Evolutionary conservation across 225 moss, liverwort and hornwort genomes (phyloP).

Genomic region (Pseudoscleropodium purum): DNA sequence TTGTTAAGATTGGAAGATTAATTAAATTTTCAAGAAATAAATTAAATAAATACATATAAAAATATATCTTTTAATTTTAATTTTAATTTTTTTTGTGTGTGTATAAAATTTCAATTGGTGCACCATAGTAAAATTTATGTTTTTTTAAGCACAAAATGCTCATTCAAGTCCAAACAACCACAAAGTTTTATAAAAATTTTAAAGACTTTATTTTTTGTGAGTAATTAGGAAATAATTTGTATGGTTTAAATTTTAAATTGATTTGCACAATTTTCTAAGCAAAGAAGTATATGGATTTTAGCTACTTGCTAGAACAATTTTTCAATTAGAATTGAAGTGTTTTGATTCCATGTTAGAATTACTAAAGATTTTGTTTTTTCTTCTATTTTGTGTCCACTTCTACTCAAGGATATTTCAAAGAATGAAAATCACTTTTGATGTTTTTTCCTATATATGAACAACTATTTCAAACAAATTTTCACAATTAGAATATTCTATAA

Average conservation of each 20-base stretch:
- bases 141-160: neutral
- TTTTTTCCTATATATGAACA: neutral
- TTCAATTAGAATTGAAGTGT: neutral
- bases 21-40: neutral
- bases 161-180: neutral
- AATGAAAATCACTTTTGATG: neutral
- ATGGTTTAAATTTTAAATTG: neutral
- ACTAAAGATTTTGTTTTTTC: neutral
- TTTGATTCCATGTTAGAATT: neutral
- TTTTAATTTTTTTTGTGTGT: no score
- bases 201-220: neutral
- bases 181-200: neutral
- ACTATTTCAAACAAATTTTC: neutral
- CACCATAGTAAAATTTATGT: rapidly evolving
- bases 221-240: neutral
- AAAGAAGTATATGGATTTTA: neutral
- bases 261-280: neutral
- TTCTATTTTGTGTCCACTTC: neutral
- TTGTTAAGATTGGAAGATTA: neutral
- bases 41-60: no score
- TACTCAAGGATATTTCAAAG: neutral
- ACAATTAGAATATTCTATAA: neutral
- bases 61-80: no score
- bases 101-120: no score
- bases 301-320: neutral